A percentile compares a stretch with the other conserved stretches of the same genome.
Evolutionary conservation across 805 yeast species (phyloP).

Genomic region (Starmerella vaccinii): DNA sequence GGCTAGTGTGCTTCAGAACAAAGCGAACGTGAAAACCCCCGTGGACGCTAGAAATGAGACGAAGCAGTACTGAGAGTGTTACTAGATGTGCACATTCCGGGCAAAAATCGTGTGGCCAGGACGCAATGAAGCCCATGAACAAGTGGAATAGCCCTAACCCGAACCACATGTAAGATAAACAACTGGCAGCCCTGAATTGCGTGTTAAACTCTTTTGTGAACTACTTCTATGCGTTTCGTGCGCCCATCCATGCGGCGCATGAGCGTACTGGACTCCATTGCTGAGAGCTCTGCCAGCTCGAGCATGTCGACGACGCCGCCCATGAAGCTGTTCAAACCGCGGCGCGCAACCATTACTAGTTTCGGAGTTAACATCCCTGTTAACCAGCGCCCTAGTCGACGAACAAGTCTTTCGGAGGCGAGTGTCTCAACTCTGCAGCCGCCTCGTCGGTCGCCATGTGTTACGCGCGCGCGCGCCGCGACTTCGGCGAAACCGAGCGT

Average conservation of each 20-base stretch:
- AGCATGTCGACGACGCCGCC: background rate
- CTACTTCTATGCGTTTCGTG: background rate
- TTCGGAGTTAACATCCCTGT: conserved; percentile 13
- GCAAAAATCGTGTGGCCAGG: background rate
- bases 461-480: background rate
- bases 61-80: no score
- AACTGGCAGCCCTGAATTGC: background rate
- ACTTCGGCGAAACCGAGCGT: background rate
- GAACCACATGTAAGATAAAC: background rate
- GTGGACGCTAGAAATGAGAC: no score
- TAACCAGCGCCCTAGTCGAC: conserved; percentile 11
- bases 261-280: conserved; percentile 11
- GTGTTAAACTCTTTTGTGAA: no score
- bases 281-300: conserved; percentile 4
- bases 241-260: conserved; percentile 8
- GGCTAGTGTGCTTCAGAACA: no score
- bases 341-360: conserved; percentile 9
- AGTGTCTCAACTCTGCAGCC: background rate
- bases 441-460: background rate
- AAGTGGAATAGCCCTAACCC: no score
- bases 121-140: background rate
- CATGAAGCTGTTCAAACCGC: background rate
- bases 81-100: no score
- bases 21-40: no score
- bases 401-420: conserved; percentile 1